These are phyloP conservation scores for Epichloe uncinata DNA, from an alignment of 2,329 filamentous ascomycete genomes.

Conservation along the genomic window DNA sequence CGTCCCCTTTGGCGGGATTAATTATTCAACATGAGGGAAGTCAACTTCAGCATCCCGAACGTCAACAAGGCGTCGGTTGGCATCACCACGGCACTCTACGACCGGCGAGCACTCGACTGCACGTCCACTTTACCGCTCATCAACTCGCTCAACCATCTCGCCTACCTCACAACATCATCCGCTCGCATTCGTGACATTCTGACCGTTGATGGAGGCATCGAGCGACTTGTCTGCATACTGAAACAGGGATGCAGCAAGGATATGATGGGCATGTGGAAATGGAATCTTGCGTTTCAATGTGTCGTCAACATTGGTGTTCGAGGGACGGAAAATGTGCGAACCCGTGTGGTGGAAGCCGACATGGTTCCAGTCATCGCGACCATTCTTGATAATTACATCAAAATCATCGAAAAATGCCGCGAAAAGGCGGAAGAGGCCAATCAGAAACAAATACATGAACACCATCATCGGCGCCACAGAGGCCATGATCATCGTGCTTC, in stretches of 20 bases:
- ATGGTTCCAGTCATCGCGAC: constrained; percentile 99
- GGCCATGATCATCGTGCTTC: constrained; percentile 34
- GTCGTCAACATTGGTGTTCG: constrained; percentile 97
- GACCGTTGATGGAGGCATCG: constrained; percentile 96
- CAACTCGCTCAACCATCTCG: constrained; percentile 97
- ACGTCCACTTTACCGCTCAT: constrained; percentile 89
- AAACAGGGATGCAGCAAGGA: constrained; percentile 96
- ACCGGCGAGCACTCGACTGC: constrained; percentile 91
- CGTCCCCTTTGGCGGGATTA: constrained; percentile 4
- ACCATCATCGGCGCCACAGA: constrained; percentile 34
- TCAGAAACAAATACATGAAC: constrained; percentile 47
- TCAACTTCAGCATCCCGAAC: constrained; percentile 98
- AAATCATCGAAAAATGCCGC: constrained; percentile 82
- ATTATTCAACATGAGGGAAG: constrained; percentile 75
- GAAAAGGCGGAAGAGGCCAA: constrained; percentile 78
- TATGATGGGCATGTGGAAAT: constrained; percentile 99
- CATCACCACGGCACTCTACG: constrained; percentile 96
- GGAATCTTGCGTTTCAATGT: constrained; percentile 97
- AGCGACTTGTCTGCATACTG: constrained; percentile 90
- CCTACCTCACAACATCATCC: constrained; percentile 95
- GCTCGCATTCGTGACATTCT: constrained; percentile 95
- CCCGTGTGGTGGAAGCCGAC: constrained; percentile 91
- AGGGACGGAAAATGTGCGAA: constrained; percentile 81
- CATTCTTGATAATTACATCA: constrained; percentile 96
- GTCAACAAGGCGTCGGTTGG: constrained; percentile 98